A percentile compares a stretch with the other conserved stretches of the same genome.
Evolutionary conservation across 1,284 basidiomycete species (phyloP).

Genomic region (Macrocystidia cucumis): DNA sequence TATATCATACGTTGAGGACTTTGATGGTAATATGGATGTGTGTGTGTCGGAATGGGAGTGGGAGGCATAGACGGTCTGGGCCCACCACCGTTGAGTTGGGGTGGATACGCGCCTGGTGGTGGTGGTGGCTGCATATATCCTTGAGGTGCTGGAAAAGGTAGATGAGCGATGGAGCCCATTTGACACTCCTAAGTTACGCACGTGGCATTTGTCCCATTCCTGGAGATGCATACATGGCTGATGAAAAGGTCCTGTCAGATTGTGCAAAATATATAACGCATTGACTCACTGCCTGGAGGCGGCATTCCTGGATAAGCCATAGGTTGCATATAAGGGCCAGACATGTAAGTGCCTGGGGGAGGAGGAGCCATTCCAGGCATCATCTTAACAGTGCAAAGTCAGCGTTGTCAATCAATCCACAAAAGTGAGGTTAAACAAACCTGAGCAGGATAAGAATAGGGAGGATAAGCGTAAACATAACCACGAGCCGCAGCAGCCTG

Average conservation of each 20-base stretch:
- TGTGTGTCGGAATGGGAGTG: conserved; percentile 75
- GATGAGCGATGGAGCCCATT: conserved; percentile 2
- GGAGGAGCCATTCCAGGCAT: conserved; percentile 77
- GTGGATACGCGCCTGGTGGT: conserved; percentile 56
- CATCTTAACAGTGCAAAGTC: conserved; percentile 37
- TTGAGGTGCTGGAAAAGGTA: conserved; percentile 40
- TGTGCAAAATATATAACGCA: conserved; percentile 2
- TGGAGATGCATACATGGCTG: conserved; percentile 71
- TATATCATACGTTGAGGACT: conserved; percentile 68
- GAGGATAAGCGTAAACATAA: conserved; percentile 67
- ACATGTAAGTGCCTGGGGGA: conserved; percentile 70
- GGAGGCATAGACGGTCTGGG: conserved; percentile 80
- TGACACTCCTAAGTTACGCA: too few species aligned
- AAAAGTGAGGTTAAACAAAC: conserved; percentile 27
- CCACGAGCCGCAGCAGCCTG: conserved; percentile 54
- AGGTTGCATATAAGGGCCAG: conserved; percentile 70
- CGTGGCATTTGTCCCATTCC: conserved; percentile 80
- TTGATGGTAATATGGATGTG: conserved; percentile 80
- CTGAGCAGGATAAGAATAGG: conserved; percentile 69
- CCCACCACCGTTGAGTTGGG: conserved; percentile 65
- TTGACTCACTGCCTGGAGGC: conserved; percentile 57
- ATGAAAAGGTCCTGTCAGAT: conserved; percentile 6
- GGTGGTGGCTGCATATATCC: conserved; percentile 62
- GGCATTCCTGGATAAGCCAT: conserved; percentile 78
- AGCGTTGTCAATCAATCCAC: conserved; percentile 1